Evolutionary conservation across 1,284 basidiomycete species (phyloP).

Genomic region (Polyporus tsugae): DNA sequence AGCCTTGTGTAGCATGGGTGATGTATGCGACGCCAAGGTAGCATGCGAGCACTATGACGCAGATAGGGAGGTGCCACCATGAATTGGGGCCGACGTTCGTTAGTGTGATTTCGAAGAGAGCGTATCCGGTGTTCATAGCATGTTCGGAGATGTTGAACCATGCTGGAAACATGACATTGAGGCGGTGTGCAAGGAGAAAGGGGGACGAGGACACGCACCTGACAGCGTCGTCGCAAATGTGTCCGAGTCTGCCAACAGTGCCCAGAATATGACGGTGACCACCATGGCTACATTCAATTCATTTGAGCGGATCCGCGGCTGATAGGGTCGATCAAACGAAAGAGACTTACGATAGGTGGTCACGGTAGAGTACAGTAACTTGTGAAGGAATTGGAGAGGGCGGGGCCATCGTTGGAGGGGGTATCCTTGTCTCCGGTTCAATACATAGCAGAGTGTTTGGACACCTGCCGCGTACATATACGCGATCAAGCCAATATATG

Average conservation of each 20-base stretch:
- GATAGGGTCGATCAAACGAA: not conserved
- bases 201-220: slow-evolving; percentile 42
- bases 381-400: slow-evolving; percentile 64
- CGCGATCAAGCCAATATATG: slow-evolving; percentile 66
- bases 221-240: slow-evolving; percentile 51
- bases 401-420: slow-evolving; percentile 67
- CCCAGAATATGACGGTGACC: slow-evolving; percentile 75
- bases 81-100: slow-evolving; percentile 59
- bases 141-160: slow-evolving; percentile 72
- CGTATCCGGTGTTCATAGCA: slow-evolving; percentile 65
- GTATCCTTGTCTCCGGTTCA: slow-evolving; percentile 47
- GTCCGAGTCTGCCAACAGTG: slow-evolving; percentile 53
- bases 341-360: slow-evolving; percentile 64
- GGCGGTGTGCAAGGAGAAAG: not conserved
- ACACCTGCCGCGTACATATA: slow-evolving; percentile 69
- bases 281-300: slow-evolving; percentile 58
- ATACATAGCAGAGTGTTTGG: slow-evolving; percentile 59
- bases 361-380: slow-evolving; percentile 60
- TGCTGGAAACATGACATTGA: slow-evolving; percentile 42
- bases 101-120: slow-evolving; percentile 64
- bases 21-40: slow-evolving; percentile 77
- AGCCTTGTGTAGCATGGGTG: slow-evolving; percentile 62
- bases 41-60: slow-evolving; percentile 57
- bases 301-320: not conserved
- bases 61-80: slow-evolving; percentile 59